phyloP scores from a whole-genome alignment of 2,329 filamentous ascomycete genomes.

The Allantophomopsis cytisporea region DNA sequence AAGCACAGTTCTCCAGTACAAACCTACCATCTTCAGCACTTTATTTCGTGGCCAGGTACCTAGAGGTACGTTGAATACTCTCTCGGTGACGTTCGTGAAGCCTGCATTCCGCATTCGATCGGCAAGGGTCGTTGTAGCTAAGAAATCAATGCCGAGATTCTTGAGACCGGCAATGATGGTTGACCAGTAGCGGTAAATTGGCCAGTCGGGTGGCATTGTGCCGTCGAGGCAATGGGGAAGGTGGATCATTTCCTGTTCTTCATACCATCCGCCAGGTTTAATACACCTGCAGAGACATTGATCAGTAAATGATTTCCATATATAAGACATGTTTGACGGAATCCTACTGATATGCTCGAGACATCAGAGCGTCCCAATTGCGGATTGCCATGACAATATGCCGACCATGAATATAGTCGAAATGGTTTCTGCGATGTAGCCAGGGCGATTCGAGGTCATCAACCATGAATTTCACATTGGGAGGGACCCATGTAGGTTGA shows the following conservation, averaged over 20 bases:
- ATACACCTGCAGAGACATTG: constrained; percentile 15
- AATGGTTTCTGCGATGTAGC: constrained; percentile 23
- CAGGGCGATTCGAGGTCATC: constrained; percentile 44
- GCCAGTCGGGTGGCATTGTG: constrained; percentile 21
- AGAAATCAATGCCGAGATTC: constrained; percentile 27
- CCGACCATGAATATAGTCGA: constrained; percentile 8
- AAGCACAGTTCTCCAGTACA: constrained; percentile 33
- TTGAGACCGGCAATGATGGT: constrained; percentile 26
- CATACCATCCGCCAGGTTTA: constrained; percentile 16
- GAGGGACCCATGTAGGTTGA: constrained; percentile 28
- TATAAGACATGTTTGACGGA: constrained; percentile 1
- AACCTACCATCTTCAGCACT: constrained; percentile 30
- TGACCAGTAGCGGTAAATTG: constrained; percentile 29
- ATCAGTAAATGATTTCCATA: neutral
- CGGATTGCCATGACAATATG: constrained; percentile 2
- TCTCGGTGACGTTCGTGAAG: constrained; percentile 33
- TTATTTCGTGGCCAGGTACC: constrained; percentile 18
- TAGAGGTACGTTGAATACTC: constrained; percentile 11
- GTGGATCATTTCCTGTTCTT: constrained; percentile 13
- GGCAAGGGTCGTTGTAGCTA: constrained; percentile 23
- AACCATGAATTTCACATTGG: constrained; percentile 41
- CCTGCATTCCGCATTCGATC: constrained; percentile 29
- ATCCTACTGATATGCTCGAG: constrained; percentile 2
- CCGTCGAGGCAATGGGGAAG: neutral
- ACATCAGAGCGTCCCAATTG: constrained; percentile 4